Evolutionary conservation across 345 rosid genomes (phyloP).

Genomic region (Citrus reticulata): DNA sequence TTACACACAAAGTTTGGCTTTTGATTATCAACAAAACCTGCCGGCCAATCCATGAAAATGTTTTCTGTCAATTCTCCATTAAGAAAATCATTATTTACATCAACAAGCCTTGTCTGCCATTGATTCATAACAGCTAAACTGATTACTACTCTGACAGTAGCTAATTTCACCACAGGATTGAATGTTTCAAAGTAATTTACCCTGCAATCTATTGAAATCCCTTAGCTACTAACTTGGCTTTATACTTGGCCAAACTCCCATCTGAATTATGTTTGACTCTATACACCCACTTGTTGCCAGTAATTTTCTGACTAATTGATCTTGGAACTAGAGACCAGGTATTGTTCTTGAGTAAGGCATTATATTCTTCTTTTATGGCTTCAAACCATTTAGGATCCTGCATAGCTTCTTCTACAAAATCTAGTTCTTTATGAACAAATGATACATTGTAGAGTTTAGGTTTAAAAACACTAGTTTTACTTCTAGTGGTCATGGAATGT

Average conservation of each 20-base stretch:
- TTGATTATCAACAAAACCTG: background rate
- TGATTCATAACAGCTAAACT: background rate
- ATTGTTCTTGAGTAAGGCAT: rapidly evolving
- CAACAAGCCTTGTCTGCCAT: background rate
- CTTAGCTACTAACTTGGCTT: background rate
- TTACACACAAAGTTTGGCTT: background rate
- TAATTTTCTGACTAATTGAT: rapidly evolving
- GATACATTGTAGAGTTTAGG: background rate
- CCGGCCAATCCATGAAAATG: background rate
- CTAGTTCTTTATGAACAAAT: too few species aligned
- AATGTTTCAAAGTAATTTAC: background rate
- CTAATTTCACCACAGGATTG: background rate
- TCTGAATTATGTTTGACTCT: background rate
- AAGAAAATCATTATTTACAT: background rate
- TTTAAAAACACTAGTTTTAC: too few species aligned
- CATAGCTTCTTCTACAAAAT: too few species aligned
- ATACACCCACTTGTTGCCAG: background rate
- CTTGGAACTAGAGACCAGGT: background rate
- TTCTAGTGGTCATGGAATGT: background rate
- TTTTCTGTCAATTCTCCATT: background rate
- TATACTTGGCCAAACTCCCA: rapidly evolving
- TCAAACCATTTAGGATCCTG: too few species aligned
- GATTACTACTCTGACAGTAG: background rate
- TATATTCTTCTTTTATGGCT: background rate
- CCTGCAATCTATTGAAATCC: too few species aligned